Evolutionary conservation across 208 protist species (phyloP).

Genomic region (Borovskyia barvae): DNA sequence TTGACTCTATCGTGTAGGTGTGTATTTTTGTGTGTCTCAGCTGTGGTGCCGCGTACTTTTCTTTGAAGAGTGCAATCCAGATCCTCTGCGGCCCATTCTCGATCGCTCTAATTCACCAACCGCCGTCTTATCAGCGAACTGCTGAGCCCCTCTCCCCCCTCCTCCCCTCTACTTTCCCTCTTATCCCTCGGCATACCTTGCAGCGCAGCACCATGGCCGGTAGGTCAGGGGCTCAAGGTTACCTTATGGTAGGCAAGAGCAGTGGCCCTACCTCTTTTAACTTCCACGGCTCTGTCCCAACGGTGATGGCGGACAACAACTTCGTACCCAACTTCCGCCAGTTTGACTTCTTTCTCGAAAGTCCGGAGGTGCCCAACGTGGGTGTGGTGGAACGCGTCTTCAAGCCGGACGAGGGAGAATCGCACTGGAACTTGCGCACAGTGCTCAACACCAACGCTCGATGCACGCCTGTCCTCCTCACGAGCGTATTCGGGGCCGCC

Average conservation of each 20-base stretch:
- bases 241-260: constrained; percentile 34
- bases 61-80: too few relatives aligned
- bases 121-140: too few relatives aligned
- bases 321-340: constrained; percentile 88
- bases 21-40: constrained; percentile 5
- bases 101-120: too few relatives aligned
- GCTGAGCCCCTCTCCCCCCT: too few relatives aligned
- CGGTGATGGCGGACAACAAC: constrained; percentile 56
- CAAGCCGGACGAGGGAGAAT: constrained; percentile 67
- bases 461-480: constrained; percentile 75
- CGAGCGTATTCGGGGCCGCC: constrained; percentile 63
- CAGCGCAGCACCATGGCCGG: constrained; percentile 34
- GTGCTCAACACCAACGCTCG: constrained; percentile 67
- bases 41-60: too few relatives aligned
- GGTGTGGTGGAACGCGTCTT: constrained; percentile 70
- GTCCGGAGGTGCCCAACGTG: constrained; percentile 63
- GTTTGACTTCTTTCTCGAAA: constrained; percentile 85
- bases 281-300: constrained; percentile 79
- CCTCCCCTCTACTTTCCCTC: background rate
- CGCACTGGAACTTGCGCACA: constrained; percentile 68
- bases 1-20: background rate
- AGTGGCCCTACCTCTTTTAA: constrained; percentile 66
- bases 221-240: constrained; percentile 31
- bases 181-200: background rate
- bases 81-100: too few relatives aligned